phyloP scores from a whole-genome alignment of 306 rosid species.

The Gastrolobium villosum region DNA sequence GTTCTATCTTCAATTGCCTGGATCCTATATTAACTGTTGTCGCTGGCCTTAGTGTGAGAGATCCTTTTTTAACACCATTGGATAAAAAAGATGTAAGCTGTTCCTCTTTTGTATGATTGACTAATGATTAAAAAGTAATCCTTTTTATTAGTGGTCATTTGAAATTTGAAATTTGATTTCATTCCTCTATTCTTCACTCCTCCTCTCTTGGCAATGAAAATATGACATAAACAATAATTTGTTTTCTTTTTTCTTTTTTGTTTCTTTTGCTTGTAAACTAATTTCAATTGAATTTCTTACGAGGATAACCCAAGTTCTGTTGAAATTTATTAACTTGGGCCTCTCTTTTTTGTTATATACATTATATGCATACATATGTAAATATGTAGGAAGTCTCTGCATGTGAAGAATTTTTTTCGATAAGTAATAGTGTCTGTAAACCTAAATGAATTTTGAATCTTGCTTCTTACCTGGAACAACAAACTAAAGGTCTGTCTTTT shows the following conservation, averaged over 20 bases:
- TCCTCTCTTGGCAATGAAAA: conserved; percentile 9
- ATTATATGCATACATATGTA: background rate
- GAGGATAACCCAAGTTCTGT: background rate
- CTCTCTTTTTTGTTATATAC: background rate
- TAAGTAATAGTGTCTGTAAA: background rate
- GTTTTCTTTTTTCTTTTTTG: background rate
- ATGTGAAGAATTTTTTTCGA: background rate
- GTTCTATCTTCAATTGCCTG: conserved; percentile 86
- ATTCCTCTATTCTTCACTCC: background rate
- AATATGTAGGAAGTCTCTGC: background rate
- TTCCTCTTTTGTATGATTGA: conserved; percentile 30
- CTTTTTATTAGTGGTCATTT: conserved; percentile 8
- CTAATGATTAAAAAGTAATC: conserved; percentile 36
- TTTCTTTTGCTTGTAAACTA: conserved; percentile 18
- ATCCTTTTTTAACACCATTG: conserved; percentile 87
- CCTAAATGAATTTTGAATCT: background rate
- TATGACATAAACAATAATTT: background rate
- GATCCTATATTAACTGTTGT: conserved; percentile 93
- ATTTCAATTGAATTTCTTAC: conserved; percentile 22
- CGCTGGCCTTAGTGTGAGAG: conserved; percentile 96
- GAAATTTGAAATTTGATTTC: conserved; percentile 25
- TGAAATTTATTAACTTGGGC: background rate
- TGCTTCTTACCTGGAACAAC: background rate
- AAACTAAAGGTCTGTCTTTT: background rate
- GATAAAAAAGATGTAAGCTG: conserved; percentile 93